Conservation (phyloP, 208 protist species). For the Leishmania guyanensis region DNA sequence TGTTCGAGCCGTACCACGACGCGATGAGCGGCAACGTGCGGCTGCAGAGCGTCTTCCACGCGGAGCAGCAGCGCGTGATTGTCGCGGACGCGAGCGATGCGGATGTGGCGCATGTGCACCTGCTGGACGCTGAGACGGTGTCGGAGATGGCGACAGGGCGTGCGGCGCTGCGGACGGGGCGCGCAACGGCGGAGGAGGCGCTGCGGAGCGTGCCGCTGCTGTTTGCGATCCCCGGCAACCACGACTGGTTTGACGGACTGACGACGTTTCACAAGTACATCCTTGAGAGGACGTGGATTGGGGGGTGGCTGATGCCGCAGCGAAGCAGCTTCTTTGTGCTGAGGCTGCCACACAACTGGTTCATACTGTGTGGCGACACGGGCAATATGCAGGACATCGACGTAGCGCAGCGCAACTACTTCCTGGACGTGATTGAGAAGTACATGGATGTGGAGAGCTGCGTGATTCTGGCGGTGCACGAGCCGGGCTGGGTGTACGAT, state of each 20-base stretch:
- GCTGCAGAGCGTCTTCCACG: slow-evolving; percentile 55
- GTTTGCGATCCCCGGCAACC: slow-evolving; percentile 88
- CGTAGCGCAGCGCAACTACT: slow-evolving; percentile 83
- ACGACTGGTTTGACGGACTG: slow-evolving; percentile 92
- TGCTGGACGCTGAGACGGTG: slow-evolving; percentile 57
- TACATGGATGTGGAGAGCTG: slow-evolving; percentile 75
- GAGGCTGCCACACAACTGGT: slow-evolving; percentile 83
- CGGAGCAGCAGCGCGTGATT: slow-evolving; percentile 47
- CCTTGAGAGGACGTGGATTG: slow-evolving; percentile 66
- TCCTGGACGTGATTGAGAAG: slow-evolving; percentile 67
- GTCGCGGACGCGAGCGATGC: slow-evolving; percentile 40
- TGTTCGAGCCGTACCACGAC: slow-evolving; percentile 78
- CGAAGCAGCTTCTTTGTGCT: slow-evolving; percentile 81
- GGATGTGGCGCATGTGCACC: slow-evolving; percentile 58
- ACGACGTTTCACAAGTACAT: slow-evolving; percentile 82
- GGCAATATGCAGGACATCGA: slow-evolving; percentile 82
- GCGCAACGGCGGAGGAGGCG: slow-evolving; percentile 47
- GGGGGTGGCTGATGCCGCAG: slow-evolving; percentile 90
- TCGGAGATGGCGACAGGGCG: slow-evolving; percentile 34
- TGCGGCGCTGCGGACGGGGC: slow-evolving; percentile 25
- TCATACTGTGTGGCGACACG: slow-evolving; percentile 81
- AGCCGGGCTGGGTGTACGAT: slow-evolving; percentile 81
- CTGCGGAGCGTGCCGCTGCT: slow-evolving; percentile 68
- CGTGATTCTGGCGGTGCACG: slow-evolving; percentile 69
- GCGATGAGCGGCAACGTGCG: slow-evolving; percentile 47